Conservation (phyloP, 169 alveolate species). For the Condylostoma magnum region DNA sequence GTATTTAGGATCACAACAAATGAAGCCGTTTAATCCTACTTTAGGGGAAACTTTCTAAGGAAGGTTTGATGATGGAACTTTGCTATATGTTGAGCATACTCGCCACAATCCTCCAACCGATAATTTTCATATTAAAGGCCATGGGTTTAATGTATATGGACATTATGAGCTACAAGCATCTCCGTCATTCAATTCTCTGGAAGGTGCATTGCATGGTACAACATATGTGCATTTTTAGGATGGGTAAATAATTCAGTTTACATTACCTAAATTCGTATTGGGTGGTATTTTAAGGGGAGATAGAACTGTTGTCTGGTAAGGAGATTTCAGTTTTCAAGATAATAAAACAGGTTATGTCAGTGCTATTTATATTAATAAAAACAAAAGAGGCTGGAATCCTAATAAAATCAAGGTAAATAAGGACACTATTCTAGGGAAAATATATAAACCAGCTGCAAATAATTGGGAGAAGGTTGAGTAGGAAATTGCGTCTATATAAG, state of each 20-base stretch:
- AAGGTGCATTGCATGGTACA: background rate
- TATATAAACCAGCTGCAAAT: background rate
- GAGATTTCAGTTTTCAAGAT: background rate
- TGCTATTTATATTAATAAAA: conserved; percentile 1
- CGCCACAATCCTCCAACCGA: conserved; percentile 78
- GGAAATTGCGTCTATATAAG: background rate
- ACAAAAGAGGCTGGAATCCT: background rate
- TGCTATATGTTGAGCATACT: conserved; percentile 70
- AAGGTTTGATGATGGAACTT: conserved; percentile 66
- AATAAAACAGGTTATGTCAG: background rate
- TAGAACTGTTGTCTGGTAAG: background rate
- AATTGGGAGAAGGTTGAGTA: background rate
- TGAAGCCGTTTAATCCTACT: conserved; percentile 88
- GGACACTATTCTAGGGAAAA: conserved; percentile 20
- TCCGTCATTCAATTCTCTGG: background rate
- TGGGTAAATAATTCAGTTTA: background rate
- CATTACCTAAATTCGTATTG: background rate
- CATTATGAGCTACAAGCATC: conserved; percentile 38
- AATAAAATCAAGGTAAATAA: background rate
- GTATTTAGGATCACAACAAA: conserved; percentile 42
- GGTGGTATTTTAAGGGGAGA: background rate
- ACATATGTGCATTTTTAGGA: background rate
- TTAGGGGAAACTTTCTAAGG: conserved; percentile 86
- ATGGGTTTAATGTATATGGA: conserved; percentile 55
- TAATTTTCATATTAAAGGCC: conserved; percentile 58